Base-by-base conservation (phyloP, 2,329 filamentous ascomycete species). In the Lecanicillium sp. region DNA sequence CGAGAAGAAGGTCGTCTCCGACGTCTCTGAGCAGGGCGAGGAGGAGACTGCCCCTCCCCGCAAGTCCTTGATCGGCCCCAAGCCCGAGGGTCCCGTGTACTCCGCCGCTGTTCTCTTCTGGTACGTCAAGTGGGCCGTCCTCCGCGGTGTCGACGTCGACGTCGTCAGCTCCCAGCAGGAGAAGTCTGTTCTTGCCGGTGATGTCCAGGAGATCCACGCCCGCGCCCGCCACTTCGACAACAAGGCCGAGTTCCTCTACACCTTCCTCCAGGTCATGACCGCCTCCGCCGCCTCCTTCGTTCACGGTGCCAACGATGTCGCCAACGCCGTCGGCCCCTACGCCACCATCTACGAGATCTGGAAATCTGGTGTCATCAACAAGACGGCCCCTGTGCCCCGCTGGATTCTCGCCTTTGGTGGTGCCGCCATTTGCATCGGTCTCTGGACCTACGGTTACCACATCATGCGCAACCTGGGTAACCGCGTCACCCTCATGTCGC, bases 241-340 rank as follows among this genome's bases (percentile, higher is more conserved):
- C 67, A 73, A 75, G 52, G 69, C 75, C 54, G 80, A 84, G 62
- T 78, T 77, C 64, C 67, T 78, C 41, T 83, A 78, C 62, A 77
- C 74, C 5, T 82, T 79, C 63, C 69, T 79, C 24, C 78, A 81
- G 55, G 62, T 81, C 56, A 69, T 80, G 65, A 80, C 79, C 5
- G 79, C 81, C 9, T 74, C 75, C 54, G 78, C 79, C 26, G 77
- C 79, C 12, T 82, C 79, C 3, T 83, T 84, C 52, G 76, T 77
- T 2, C 81, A 86, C 65, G 82, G 82, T 20, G 79, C 80, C 55
- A 86, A 85, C 61, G 82, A 85, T 52, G 77, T 85, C 17, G 70
- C 77, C 56, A 84, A 75, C 59, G 78, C 80, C 23, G 73, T 82
- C 47, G 80, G 79, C 0, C 81, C 81, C 1, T 83, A 78, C 58